Percentiles rank a stretch among this genome's conserved stretches.
Evolutionary conservation across 768 basidiomycete species (phyloP).

Genomic region (Pisolithus microcarpus): DNA sequence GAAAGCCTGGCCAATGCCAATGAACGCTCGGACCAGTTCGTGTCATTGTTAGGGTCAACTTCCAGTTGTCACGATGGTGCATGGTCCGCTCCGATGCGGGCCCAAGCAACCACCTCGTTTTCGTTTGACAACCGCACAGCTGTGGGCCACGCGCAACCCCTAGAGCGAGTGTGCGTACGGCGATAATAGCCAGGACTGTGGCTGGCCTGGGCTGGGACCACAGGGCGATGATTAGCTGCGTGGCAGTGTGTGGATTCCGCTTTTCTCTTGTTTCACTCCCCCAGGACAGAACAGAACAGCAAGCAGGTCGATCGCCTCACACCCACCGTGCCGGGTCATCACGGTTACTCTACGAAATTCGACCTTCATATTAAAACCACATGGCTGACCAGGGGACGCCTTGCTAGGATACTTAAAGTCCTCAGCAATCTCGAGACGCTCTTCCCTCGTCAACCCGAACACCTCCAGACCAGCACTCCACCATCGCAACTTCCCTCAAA

Average conservation of each 20-base stretch:
- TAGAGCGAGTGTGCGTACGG: not conserved
- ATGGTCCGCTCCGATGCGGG: too few relatives aligned
- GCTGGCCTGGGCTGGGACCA: not conserved
- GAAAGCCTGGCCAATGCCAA: too few relatives aligned
- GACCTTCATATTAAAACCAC: constrained; percentile 1
- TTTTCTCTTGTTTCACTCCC: not conserved
- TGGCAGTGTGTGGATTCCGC: not conserved
- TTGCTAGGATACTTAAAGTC: constrained; percentile 4
- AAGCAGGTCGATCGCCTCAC: constrained; percentile 1
- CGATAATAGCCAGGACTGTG: not conserved
- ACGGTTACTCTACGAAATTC: not conserved
- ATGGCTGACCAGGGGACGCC: constrained; percentile 1
- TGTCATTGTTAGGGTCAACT: too few relatives aligned
- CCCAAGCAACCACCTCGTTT: too few relatives aligned
- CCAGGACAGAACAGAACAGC: constrained; percentile 3
- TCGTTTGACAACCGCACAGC: not conserved
- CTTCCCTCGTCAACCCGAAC: too few relatives aligned
- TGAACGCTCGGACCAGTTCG: too few relatives aligned
- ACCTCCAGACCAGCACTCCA: not conserved
- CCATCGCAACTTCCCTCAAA: too few relatives aligned
- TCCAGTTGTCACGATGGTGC: too few relatives aligned
- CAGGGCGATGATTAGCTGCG: not conserved
- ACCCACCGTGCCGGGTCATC: constrained; percentile 1
- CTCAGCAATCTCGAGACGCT: not conserved
- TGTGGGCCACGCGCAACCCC: not conserved